phyloP scores from a whole-genome alignment of 2,329 filamentous ascomycete species.

The Ophidiomyces ophidiicola region DNA sequence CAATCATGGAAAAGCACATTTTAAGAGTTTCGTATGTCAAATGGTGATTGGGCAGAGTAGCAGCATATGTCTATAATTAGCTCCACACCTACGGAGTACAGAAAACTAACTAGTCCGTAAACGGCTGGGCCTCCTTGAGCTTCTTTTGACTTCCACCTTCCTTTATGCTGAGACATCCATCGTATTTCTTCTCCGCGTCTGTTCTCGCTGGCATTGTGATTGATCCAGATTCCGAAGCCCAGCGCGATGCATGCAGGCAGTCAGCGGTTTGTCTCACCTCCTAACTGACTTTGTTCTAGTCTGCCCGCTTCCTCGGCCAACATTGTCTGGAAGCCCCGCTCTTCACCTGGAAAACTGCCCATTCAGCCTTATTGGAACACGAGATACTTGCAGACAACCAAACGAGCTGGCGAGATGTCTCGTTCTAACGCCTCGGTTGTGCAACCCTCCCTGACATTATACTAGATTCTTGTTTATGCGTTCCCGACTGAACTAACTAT shows the following conservation, averaged over 20 bases:
- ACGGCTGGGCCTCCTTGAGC: conserved; percentile 1
- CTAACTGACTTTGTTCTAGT: background rate
- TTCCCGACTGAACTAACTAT: too few species aligned
- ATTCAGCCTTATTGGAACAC: conserved; percentile 5
- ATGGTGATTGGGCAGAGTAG: background rate
- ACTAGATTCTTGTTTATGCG: too few species aligned
- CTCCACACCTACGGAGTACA: too few species aligned
- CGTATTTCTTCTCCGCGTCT: conserved; percentile 3
- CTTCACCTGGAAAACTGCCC: background rate
- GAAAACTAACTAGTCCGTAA: background rate
- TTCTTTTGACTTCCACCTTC: conserved; percentile 9
- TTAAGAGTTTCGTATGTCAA: background rate
- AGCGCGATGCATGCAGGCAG: too few species aligned
- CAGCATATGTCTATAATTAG: too few species aligned
- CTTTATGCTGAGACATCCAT: conserved; percentile 7
- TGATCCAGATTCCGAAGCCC: background rate
- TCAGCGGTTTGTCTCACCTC: background rate
- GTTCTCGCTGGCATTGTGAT: background rate
- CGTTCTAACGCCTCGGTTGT: too few species aligned
- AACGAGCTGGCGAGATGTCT: too few species aligned
- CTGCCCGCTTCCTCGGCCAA: background rate
- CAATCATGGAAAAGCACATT: background rate
- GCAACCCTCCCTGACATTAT: too few species aligned
- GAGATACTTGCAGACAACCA: background rate
- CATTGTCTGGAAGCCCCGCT: background rate